Evolutionary conservation across 2,329 filamentous ascomycete genomes (phyloP).

Genomic region (Paracorniculantispora psalliotae): DNA sequence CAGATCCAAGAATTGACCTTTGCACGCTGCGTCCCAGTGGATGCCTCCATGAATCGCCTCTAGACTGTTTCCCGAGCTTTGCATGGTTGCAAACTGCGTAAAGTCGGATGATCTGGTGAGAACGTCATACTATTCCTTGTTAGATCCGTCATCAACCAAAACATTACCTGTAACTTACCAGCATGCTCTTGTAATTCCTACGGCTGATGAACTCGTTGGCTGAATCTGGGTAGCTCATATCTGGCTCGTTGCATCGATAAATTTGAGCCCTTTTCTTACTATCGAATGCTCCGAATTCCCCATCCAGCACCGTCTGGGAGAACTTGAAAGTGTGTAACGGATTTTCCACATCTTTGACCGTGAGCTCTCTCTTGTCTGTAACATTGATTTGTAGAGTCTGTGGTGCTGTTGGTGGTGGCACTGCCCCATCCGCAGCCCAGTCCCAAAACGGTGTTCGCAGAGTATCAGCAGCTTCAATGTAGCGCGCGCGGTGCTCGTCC

Average conservation of each 20-base stretch:
- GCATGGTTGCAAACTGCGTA: conserved; percentile 30
- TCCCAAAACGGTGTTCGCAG: conserved; percentile 52
- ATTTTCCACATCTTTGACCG: conserved; percentile 38
- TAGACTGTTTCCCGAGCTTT: conserved; percentile 33
- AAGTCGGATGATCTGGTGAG: conserved; percentile 34
- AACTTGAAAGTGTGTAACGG: conserved; percentile 50
- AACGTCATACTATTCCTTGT: conserved; percentile 34
- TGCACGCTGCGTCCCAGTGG: conserved; percentile 37
- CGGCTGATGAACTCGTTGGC: conserved; percentile 32
- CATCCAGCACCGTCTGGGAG: conserved; percentile 33
- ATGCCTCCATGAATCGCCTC: conserved; percentile 40
- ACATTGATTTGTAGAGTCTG: conserved; percentile 36
- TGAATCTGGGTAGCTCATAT: conserved; percentile 32
- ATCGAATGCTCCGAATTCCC: conserved; percentile 33
- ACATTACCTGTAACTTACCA: conserved; percentile 29
- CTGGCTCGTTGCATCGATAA: conserved; percentile 33
- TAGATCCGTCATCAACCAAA: background rate
- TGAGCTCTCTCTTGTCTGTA: conserved; percentile 30
- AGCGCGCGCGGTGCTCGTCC: conserved; percentile 27
- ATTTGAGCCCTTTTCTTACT: conserved; percentile 30
- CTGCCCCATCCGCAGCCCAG: conserved; percentile 40
- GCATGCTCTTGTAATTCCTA: conserved; percentile 34
- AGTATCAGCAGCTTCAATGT: conserved; percentile 39
- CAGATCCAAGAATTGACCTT: conserved; percentile 35
- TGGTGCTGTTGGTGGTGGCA: conserved; percentile 37